Evolutionary conservation across 2,329 filamentous ascomycete genomes (phyloP).

Genomic region (Exophiala sp.): DNA sequence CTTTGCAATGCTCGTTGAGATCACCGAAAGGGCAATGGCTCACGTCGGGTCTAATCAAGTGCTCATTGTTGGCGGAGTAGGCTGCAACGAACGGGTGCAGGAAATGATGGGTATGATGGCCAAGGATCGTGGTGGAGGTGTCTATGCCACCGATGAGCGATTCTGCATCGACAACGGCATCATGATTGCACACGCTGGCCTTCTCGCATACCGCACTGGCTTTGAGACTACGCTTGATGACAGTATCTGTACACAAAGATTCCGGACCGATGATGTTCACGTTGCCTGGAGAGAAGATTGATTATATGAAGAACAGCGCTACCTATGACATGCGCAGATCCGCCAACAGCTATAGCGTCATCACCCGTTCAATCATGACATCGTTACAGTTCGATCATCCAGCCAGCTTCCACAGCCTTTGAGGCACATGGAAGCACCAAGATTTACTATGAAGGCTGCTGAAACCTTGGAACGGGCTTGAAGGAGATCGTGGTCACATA

Average conservation of each 20-base stretch:
- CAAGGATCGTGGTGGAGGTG: conserved; percentile 76
- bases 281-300: conserved; percentile 69
- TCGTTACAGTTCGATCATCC: neutral
- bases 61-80: conserved; percentile 90
- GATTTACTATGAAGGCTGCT: conserved; percentile 3
- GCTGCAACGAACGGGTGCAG: conserved; percentile 89
- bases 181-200: conserved; percentile 96
- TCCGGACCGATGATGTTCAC: conserved; percentile 76
- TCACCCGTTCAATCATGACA: conserved; percentile 1
- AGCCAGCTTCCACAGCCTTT: too few relatives aligned
- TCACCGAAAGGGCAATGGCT: conserved; percentile 97
- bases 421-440: neutral
- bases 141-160: conserved; percentile 92
- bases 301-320: conserved; percentile 9
- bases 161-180: conserved; percentile 99
- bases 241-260: conserved; percentile 79
- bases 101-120: conserved; percentile 99
- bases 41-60: conserved; percentile 90
- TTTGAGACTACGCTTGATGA: conserved; percentile 72
- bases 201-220: conserved; percentile 79
- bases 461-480: conserved; percentile 66
- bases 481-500: conserved; percentile 98
- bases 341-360: neutral
- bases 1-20: conserved; percentile 96
- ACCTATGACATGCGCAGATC: neutral